phyloP scores from a whole-genome alignment of 768 basidiomycete genomes.

The Lentinus tigrinus region DNA sequence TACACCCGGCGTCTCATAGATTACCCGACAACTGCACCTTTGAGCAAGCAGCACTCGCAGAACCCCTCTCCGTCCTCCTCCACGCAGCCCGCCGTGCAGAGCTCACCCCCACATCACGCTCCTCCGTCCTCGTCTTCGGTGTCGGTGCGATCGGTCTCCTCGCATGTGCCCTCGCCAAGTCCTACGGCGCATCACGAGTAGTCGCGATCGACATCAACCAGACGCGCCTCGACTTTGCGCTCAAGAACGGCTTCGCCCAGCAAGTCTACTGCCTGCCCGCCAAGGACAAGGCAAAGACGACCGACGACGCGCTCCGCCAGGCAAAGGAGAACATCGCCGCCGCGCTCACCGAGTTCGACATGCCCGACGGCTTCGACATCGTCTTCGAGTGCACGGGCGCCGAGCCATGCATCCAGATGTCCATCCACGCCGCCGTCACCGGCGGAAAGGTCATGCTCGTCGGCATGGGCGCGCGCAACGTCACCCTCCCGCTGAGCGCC shows the following conservation, averaged over 20 bases:
- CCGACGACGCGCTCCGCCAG: constrained; percentile 55
- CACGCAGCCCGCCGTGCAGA: constrained; percentile 50
- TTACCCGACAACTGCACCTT: constrained; percentile 75
- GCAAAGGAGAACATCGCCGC: constrained; percentile 57
- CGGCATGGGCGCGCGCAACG: constrained; percentile 90
- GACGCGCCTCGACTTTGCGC: constrained; percentile 76
- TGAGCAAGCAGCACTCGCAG: constrained; percentile 85
- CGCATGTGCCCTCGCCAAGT: constrained; percentile 76
- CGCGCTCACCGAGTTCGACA: constrained; percentile 54
- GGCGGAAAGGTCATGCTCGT: constrained; percentile 93
- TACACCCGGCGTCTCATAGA: constrained; percentile 35
- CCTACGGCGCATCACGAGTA: constrained; percentile 67
- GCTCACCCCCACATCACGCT: constrained; percentile 37
- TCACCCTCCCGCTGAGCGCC: constrained; percentile 77
- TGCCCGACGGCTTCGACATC: constrained; percentile 82
- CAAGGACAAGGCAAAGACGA: constrained; percentile 39
- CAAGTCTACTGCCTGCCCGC: constrained; percentile 65
- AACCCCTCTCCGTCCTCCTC: constrained; percentile 90
- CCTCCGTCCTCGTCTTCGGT: constrained; percentile 81
- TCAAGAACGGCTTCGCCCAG: constrained; percentile 71
- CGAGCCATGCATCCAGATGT: constrained; percentile 88
- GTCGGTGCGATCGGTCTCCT: constrained; percentile 93
- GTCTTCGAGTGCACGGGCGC: constrained; percentile 97
- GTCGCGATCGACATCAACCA: constrained; percentile 87
- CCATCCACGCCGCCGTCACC: constrained; percentile 75